Conservation (phyloP, 495 filamentous ascomycete species). For the Apodospora peruviana region DNA sequence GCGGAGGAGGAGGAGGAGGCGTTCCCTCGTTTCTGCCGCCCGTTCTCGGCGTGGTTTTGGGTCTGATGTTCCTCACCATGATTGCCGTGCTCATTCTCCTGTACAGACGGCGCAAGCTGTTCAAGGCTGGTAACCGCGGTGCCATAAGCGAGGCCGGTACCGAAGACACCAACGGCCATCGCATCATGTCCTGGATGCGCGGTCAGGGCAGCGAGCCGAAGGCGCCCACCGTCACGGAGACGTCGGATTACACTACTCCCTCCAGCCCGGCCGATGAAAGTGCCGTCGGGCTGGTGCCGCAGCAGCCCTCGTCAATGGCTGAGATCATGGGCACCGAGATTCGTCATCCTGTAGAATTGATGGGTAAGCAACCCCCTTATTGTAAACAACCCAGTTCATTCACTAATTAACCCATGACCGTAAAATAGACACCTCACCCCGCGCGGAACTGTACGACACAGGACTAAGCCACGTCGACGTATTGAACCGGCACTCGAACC, state of each 20-base stretch:
- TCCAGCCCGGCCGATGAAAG: constrained; percentile 12
- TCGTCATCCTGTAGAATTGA: constrained; percentile 31
- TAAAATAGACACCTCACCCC: constrained; percentile 22
- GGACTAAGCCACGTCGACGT: constrained; percentile 18
- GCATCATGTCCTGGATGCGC: constrained; percentile 42
- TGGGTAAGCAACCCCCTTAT: constrained; percentile 26
- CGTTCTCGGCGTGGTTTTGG: constrained; percentile 61
- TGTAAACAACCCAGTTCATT: not conserved
- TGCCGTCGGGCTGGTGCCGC: constrained; percentile 16
- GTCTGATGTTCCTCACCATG: constrained; percentile 53
- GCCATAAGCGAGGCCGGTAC: constrained; percentile 36
- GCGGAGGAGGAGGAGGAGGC: constrained; percentile 23
- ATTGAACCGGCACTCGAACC: constrained; percentile 21
- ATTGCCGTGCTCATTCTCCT: constrained; percentile 48
- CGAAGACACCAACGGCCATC: constrained; percentile 35
- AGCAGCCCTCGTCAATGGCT: constrained; percentile 15
- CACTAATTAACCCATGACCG: not conserved
- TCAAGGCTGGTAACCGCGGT: constrained; percentile 18
- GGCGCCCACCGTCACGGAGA: constrained; percentile 37
- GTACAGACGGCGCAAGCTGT: constrained; percentile 44
- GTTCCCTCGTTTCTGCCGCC: constrained; percentile 57
- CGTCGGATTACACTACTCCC: constrained; percentile 31
- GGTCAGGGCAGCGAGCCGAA: constrained; percentile 32
- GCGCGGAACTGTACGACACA: constrained; percentile 30
- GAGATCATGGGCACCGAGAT: constrained; percentile 38